A percentile compares a stretch with the other conserved stretches of the same genome.
phyloP scores from a whole-genome alignment of 2,329 filamentous ascomycete genomes.

The Penicillium hordei region DNA sequence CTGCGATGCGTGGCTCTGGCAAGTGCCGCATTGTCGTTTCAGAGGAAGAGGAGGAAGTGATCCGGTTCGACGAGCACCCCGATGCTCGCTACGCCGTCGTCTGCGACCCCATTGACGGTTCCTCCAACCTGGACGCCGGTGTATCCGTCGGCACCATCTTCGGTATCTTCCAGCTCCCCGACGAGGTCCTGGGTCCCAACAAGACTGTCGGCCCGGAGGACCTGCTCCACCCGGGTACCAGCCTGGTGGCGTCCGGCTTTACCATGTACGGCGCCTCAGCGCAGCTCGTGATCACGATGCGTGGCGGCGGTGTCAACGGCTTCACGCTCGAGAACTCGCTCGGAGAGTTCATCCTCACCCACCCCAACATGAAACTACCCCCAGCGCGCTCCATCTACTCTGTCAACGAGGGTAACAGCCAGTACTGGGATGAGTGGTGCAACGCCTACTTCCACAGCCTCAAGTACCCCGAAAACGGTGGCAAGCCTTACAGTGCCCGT shows the following conservation, averaged over 20 bases:
- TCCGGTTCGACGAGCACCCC: constrained; percentile 76
- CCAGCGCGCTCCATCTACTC: constrained; percentile 84
- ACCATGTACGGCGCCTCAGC: constrained; percentile 99
- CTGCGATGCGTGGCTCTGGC: constrained; percentile 88
- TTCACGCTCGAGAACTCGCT: constrained; percentile 97
- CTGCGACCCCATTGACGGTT: constrained; percentile 97
- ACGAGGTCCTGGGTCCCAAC: constrained; percentile 51
- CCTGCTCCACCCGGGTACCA: constrained; percentile 82
- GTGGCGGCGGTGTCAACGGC: constrained; percentile 85
- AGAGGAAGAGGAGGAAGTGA: constrained; percentile 92
- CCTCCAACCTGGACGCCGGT: constrained; percentile 94
- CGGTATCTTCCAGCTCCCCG: constrained; percentile 83
- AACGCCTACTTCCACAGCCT: constrained; percentile 86
- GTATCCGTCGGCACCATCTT: constrained; percentile 98
- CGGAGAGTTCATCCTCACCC: constrained; percentile 97
- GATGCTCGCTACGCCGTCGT: constrained; percentile 85
- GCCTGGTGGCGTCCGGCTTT: constrained; percentile 93
- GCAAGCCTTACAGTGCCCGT: constrained; percentile 87
- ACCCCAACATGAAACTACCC: constrained; percentile 90
- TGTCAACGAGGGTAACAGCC: constrained; percentile 96
- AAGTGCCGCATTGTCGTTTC: constrained; percentile 93
- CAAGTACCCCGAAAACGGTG: constrained; percentile 70
- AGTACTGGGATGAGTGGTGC: constrained; percentile 90
- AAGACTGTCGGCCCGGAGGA: constrained; percentile 67
- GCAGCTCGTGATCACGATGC: constrained; percentile 96